Conservation (phyloP, 2,329 filamentous ascomycete species). For the Penicillium sclerotiorum region DNA sequence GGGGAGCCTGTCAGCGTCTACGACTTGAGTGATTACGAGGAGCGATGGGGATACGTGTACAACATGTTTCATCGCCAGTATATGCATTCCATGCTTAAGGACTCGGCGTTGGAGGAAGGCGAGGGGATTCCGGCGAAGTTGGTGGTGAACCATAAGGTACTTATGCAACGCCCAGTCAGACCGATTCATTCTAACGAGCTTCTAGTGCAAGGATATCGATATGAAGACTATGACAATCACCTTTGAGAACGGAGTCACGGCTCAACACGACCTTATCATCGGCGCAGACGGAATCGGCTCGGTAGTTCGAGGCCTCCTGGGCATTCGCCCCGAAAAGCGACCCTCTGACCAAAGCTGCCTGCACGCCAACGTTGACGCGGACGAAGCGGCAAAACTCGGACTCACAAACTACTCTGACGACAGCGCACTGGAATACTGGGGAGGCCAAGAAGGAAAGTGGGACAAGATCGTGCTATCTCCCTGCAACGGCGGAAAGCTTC, state of each 20-base stretch:
- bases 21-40: slow-evolving; percentile 65
- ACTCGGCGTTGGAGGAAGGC: slow-evolving; percentile 57
- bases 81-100: slow-evolving; percentile 69
- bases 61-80: slow-evolving; percentile 72
- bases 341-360: slow-evolving; percentile 64
- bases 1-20: slow-evolving; percentile 68
- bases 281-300: slow-evolving; percentile 71
- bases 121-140: slow-evolving; percentile 58
- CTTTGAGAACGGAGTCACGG: slow-evolving; percentile 57
- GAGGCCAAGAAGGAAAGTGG: slow-evolving; percentile 61
- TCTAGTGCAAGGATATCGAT: slow-evolving; percentile 55
- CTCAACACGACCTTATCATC: slow-evolving; percentile 61
- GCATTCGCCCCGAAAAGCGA: slow-evolving; percentile 62
- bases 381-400: slow-evolving; percentile 61
- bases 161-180: neutral
- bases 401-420: slow-evolving; percentile 65
- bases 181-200: neutral
- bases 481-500: slow-evolving; percentile 65
- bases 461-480: slow-evolving; percentile 73
- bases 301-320: slow-evolving; percentile 63
- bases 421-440: slow-evolving; percentile 70
- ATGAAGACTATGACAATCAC: slow-evolving; percentile 52
- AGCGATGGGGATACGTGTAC: slow-evolving; percentile 66
- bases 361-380: slow-evolving; percentile 65
- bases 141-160: slow-evolving; percentile 58